Conservation (phyloP, 345 rosid genomes). For the Rhodamnia argentea region DNA sequence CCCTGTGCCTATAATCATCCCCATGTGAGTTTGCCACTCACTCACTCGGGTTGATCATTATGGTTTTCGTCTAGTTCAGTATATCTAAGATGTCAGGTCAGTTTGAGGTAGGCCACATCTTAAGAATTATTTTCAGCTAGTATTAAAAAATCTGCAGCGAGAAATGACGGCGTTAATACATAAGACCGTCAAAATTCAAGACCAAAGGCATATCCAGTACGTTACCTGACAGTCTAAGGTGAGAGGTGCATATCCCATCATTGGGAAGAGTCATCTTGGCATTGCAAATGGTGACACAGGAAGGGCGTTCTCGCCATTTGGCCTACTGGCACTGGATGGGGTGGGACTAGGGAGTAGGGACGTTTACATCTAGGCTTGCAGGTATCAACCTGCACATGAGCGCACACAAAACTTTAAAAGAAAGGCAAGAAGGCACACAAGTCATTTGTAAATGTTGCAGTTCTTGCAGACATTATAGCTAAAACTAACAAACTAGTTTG, state of each 20-base stretch:
- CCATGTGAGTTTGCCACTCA: not conserved
- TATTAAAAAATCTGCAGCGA: not conserved
- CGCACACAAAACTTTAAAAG: not conserved
- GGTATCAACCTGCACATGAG: not conserved
- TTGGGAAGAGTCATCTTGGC: slow-evolving; percentile 93
- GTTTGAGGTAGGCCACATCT: not conserved
- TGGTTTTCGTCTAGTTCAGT: not conserved
- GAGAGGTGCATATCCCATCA: slow-evolving; percentile 92
- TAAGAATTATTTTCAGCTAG: not conserved
- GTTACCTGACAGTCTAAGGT: slow-evolving; percentile 88
- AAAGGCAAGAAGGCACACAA: slow-evolving; percentile 33
- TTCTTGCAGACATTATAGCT: slow-evolving; percentile 96
- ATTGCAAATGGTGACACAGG: slow-evolving; percentile 88
- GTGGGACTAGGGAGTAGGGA: not conserved
- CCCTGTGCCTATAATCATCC: not conserved
- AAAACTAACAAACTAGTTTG: slow-evolving; percentile 91
- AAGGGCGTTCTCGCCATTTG: slow-evolving; percentile 17
- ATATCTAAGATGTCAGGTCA: not conserved
- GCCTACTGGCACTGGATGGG: not conserved
- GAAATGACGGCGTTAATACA: not conserved
- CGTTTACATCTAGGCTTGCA: not conserved
- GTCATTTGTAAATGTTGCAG: slow-evolving; percentile 87
- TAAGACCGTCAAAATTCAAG: not conserved
- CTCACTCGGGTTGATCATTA: not conserved
- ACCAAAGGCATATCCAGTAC: not conserved